Conservation (phyloP, 495 filamentous ascomycete species). For the Aspergillus affinis region DNA sequence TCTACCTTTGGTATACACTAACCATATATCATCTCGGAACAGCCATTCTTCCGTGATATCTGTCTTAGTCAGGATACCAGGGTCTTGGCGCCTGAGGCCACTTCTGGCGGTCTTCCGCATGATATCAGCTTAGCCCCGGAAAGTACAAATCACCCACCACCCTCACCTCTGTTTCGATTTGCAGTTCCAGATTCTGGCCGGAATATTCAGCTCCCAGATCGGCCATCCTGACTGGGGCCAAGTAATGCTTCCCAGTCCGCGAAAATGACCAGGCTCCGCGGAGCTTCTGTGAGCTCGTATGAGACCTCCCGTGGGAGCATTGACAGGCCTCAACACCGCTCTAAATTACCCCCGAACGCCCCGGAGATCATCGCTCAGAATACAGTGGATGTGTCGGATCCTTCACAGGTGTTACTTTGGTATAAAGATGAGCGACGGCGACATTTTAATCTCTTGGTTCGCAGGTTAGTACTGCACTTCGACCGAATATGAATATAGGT, state of each 20-base stretch:
- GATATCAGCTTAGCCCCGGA: constrained; percentile 20
- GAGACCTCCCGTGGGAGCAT: constrained; percentile 31
- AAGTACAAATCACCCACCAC: not conserved
- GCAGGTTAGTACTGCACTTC: constrained; percentile 38
- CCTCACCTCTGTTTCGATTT: not conserved
- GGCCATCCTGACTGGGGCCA: not conserved
- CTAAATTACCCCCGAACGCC: constrained; percentile 49
- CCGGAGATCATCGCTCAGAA: constrained; percentile 48
- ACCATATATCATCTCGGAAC: constrained; percentile 2
- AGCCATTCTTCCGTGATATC: constrained; percentile 5
- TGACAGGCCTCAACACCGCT: constrained; percentile 34
- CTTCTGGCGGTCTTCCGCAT: constrained; percentile 11
- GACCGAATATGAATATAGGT: not conserved
- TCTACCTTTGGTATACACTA: not conserved
- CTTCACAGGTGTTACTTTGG: constrained; percentile 45
- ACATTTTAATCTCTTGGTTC: constrained; percentile 53
- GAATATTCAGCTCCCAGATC: not conserved
- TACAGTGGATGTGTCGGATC: constrained; percentile 49
- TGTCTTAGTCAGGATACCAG: constrained; percentile 7
- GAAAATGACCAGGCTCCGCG: constrained; percentile 49
- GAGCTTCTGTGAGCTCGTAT: constrained; percentile 43
- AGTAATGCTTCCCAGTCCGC: constrained; percentile 29
- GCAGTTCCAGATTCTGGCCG: not conserved
- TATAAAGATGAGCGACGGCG: constrained; percentile 51
- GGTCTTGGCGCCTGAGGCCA: constrained; percentile 23